phyloP scores from a whole-genome alignment of 371 early-diverging fungal genomes.

The Zychaea mexicana region DNA sequence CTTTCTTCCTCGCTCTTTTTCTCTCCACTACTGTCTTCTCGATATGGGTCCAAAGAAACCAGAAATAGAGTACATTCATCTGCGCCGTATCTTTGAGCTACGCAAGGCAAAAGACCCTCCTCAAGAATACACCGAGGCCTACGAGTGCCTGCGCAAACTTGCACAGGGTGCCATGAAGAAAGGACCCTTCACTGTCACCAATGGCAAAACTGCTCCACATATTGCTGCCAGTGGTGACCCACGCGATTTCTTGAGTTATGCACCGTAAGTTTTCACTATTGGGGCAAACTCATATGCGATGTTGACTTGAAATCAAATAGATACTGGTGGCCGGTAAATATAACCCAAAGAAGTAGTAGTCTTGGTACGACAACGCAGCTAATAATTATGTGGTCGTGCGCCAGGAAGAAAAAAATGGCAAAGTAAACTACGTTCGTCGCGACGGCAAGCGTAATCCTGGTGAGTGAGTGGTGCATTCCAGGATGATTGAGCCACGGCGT shows the following conservation, averaged over 20 bases:
- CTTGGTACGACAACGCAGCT: slow-evolving; percentile 10
- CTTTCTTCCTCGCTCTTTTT: neutral
- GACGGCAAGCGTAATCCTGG: slow-evolving; percentile 51
- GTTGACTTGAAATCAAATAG: slow-evolving; percentile 12
- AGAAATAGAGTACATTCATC: slow-evolving; percentile 39
- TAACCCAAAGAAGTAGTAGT: neutral
- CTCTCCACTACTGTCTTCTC: neutral
- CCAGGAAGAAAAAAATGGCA: neutral
- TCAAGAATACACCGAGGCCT: slow-evolving; percentile 10
- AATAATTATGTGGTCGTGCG: neutral
- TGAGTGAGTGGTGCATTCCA: slow-evolving; percentile 1
- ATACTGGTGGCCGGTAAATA: slow-evolving; percentile 48
- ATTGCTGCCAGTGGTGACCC: slow-evolving; percentile 38
- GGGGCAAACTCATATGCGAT: neutral
- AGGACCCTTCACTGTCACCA: slow-evolving; percentile 39
- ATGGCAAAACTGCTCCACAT: slow-evolving; percentile 27
- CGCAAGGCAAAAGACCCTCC: slow-evolving; percentile 7
- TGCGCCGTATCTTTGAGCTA: slow-evolving; percentile 11
- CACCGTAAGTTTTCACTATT: slow-evolving; percentile 33
- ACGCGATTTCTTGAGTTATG: slow-evolving; percentile 44
- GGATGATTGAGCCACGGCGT: too few species aligned
- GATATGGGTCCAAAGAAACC: slow-evolving; percentile 36
- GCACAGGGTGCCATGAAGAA: slow-evolving; percentile 33
- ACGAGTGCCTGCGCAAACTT: slow-evolving; percentile 23
- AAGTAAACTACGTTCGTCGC: slow-evolving; percentile 30